Base-by-base conservation (phyloP, 352 stramenopile species). In the Globisporangium mamillatum region DNA sequence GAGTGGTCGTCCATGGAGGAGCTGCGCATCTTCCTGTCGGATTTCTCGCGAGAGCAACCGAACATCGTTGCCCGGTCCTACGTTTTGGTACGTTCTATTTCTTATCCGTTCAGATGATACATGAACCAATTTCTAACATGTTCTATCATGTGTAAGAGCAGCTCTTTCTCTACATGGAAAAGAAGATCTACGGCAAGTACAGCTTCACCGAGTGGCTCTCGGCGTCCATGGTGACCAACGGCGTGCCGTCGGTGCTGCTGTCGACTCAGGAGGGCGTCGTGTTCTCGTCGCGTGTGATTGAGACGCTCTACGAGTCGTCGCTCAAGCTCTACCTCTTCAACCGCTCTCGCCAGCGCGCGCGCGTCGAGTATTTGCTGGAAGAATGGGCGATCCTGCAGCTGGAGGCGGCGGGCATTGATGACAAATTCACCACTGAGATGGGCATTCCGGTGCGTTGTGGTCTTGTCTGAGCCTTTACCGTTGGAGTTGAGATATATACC, bases 201-300 rank as follows among this genome's bases (percentile, higher is more conserved):
- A 89, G 88, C 67, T 95, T 95, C 58, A 93, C 91, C 71, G 84
- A 94, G 41, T 95, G 86, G 86, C 72, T 95, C 56, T 89, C 81
- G 4, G 82, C 87, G 22, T 76, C 84, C 10, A 95, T 95, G 88
- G 82, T 92, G 25, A 71, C 91, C 66, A 92, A 92, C 24, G 88
- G 88, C 59, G 88, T 95, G 25, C 88, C 88, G 25, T 84, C 82
- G 0, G 88, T 95, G 55, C 71, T 95, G 61, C 70, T 95, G 34
- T 95, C 88, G 12, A 95, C 88, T 4, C 88, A 95, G 63, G 88
- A 95, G 64, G 88, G 88, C 27, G 84, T 95, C 24, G 72, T 89
- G 56, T 94, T 88, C 69, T 89, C 77, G 22, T 88, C 86, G 10
- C 79, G 85, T 12, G 80, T 78, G 54, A 93, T 93, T 65, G 86